A percentile compares a stretch with the other conserved stretches of the same genome.
These are phyloP conservation scores for Chaetothyriales sp. DNA, from an alignment of 2,329 filamentous ascomycete genomes.

Conservation along the genomic window DNA sequence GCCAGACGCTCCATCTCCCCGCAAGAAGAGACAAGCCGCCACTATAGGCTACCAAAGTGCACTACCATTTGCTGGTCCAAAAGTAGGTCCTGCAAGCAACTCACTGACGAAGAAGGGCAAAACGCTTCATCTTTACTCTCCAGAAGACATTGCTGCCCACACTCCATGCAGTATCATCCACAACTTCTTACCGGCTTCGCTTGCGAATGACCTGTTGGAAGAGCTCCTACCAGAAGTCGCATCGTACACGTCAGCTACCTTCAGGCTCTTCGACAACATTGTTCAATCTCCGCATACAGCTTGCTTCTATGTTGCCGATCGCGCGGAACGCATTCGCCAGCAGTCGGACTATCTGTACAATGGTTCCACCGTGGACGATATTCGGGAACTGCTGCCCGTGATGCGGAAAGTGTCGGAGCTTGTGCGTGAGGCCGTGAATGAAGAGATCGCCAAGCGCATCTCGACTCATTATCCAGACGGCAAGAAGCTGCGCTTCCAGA, in stretches of 20 bases:
- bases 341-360: constrained; percentile 78
- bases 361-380: constrained; percentile 58
- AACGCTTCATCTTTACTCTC: constrained; percentile 72
- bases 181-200: constrained; percentile 62
- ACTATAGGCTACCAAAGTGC: constrained; percentile 50
- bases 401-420: constrained; percentile 55
- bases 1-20: constrained; percentile 10
- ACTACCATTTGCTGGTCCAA: constrained; percentile 37
- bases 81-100: constrained; percentile 16
- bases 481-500: constrained; percentile 62
- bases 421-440: constrained; percentile 65
- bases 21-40: constrained; percentile 26
- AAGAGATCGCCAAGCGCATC: constrained; percentile 60
- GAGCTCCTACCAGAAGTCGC: constrained; percentile 64
- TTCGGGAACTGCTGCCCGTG: constrained; percentile 61
- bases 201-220: constrained; percentile 58
- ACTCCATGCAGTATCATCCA: constrained; percentile 88
- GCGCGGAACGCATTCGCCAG: constrained; percentile 55
- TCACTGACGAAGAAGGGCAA: constrained; percentile 59
- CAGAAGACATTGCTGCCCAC: constrained; percentile 63
- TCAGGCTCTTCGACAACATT: constrained; percentile 78
- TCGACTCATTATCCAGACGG: constrained; percentile 51
- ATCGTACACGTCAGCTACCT: constrained; percentile 57
- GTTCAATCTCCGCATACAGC: constrained; percentile 76
- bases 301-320: constrained; percentile 66